These are phyloP conservation scores for Torulaspora delbrueckii DNA, from an alignment of 805 yeast species.

Conservation along the genomic window DNA sequence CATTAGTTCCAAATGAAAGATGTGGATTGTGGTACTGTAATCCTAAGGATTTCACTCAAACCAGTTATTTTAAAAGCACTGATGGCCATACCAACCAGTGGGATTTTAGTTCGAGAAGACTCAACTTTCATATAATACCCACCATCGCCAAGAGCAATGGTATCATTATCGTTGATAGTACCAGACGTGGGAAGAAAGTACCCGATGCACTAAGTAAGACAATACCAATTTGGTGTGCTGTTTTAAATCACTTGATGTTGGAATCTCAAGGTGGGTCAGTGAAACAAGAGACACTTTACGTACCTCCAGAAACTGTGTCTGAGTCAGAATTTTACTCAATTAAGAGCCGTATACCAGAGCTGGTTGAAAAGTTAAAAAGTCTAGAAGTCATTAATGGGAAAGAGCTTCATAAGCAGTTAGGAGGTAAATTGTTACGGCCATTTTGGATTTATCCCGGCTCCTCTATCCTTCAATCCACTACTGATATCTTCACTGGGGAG, in stretches of 20 bases:
- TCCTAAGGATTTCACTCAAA: slow-evolving; percentile 38
- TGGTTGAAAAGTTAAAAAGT: slow-evolving; percentile 43
- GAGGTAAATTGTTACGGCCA: slow-evolving; percentile 50
- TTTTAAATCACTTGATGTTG: slow-evolving; percentile 52
- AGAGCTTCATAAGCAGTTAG: slow-evolving; percentile 32
- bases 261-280: slow-evolving; percentile 23
- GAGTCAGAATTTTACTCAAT: slow-evolving; percentile 54
- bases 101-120: slow-evolving; percentile 67
- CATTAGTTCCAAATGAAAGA: slow-evolving; percentile 68
- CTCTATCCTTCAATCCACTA: slow-evolving; percentile 18
- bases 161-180: slow-evolving; percentile 68
- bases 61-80: slow-evolving; percentile 80
- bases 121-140: slow-evolving; percentile 67
- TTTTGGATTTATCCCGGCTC: slow-evolving; percentile 63
- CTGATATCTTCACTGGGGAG: slow-evolving; percentile 33
- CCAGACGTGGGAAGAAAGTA: slow-evolving; percentile 75
- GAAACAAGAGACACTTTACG: slow-evolving; percentile 35
- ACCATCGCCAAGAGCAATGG: slow-evolving; percentile 43
- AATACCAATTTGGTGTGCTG: slow-evolving; percentile 88
- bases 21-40: slow-evolving; percentile 84
- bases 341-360: slow-evolving; percentile 40
- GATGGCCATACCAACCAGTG: slow-evolving; percentile 86
- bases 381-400: slow-evolving; percentile 39
- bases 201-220: slow-evolving; percentile 89
- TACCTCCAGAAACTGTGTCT: slow-evolving; percentile 54